A percentile compares a stretch with the other conserved stretches of the same genome.
Conservation (phyloP, 164 flowering plant genomes). For the Sedum album region DNA sequence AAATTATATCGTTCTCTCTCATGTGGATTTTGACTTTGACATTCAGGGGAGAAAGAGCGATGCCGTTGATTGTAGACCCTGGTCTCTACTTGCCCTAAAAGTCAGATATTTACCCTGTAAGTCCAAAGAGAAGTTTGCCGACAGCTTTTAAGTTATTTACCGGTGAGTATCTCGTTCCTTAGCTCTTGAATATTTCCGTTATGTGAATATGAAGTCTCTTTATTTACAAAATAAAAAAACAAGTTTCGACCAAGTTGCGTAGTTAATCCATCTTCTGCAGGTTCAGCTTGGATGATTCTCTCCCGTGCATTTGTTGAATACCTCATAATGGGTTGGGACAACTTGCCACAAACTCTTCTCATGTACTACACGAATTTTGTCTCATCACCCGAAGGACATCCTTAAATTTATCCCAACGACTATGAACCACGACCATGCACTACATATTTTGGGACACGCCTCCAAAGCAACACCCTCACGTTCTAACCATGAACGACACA, state of each 20-base stretch:
- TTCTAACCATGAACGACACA: constrained; percentile 6
- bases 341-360: constrained; percentile 6
- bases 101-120: constrained; percentile 48
- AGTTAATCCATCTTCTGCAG: constrained; percentile 24
- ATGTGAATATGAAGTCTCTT: background rate
- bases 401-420: constrained; percentile 2
- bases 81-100: constrained; percentile 58
- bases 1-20: background rate
- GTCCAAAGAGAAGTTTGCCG: constrained; percentile 53
- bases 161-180: constrained; percentile 33
- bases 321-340: constrained; percentile 11
- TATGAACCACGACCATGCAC: constrained; percentile 9
- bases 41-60: constrained; percentile 68
- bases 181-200: background rate
- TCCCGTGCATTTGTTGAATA: constrained; percentile 14
- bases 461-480: constrained; percentile 5
- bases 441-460: constrained; percentile 8
- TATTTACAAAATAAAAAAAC: background rate
- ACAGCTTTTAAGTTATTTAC: constrained; percentile 76
- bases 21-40: constrained; percentile 9
- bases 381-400: constrained; percentile 9
- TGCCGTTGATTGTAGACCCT: constrained; percentile 86
- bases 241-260: background rate
- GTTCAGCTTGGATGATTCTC: constrained; percentile 69
- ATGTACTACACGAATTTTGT: constrained; percentile 12